A percentile compares a stretch with the other conserved stretches of the same genome.
These are phyloP conservation scores for Microstegium vimineum DNA, from an alignment of 176 grass and related monocot genomes.

Conservation along the genomic window DNA sequence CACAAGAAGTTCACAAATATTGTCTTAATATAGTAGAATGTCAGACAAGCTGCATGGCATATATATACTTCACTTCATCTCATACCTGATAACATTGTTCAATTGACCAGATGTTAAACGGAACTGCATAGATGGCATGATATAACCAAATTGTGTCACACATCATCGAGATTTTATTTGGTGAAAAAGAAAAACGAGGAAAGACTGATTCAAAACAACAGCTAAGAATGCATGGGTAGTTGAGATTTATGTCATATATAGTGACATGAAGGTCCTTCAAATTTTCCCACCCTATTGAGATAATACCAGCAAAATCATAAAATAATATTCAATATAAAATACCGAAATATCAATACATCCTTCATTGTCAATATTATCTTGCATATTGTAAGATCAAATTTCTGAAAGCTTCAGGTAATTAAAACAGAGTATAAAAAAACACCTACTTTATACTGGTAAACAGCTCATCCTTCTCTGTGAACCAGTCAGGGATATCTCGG, in stretches of 20 bases:
- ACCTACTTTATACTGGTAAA: too few species aligned
- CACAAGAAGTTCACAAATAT: background rate
- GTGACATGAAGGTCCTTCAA: background rate
- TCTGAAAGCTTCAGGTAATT: background rate
- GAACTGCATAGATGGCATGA: background rate
- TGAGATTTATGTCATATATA: background rate
- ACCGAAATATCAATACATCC: background rate
- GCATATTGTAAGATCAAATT: background rate
- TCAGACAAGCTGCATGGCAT: background rate
- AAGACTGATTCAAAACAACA: background rate
- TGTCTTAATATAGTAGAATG: background rate
- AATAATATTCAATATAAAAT: background rate
- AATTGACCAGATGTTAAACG: background rate
- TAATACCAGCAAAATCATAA: background rate
- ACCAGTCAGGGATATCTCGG: conserved; percentile 7
- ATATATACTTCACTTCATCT: background rate
- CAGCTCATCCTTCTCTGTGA: too few species aligned
- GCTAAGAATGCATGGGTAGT: background rate
- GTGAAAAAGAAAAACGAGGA: background rate
- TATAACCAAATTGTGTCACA: background rate
- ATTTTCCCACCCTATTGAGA: background rate
- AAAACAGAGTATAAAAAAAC: background rate
- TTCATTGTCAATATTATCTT: background rate
- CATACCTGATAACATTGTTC: background rate
- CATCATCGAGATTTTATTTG: background rate